Conservation (phyloP, 2,329 filamentous ascomycete genomes). For the Curvularia sp. region DNA sequence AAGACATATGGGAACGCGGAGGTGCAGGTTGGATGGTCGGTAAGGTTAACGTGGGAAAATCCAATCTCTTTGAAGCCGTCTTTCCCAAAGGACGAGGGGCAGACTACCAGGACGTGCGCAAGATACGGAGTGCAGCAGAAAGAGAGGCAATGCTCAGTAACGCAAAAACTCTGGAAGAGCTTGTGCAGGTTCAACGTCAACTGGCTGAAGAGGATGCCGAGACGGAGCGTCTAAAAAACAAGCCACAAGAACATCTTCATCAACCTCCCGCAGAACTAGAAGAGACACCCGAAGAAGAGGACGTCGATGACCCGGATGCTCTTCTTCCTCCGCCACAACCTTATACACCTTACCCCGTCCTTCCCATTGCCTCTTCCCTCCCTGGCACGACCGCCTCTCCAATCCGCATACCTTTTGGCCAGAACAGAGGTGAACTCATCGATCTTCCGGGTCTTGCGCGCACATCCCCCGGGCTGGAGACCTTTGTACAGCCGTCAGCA, state of each 20-base stretch:
- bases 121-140: constrained; percentile 44
- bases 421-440: constrained; percentile 85
- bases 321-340: constrained; percentile 78
- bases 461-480: constrained; percentile 67
- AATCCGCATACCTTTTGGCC: constrained; percentile 89
- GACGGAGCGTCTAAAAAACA: constrained; percentile 29
- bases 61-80: constrained; percentile 83
- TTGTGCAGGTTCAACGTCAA: constrained; percentile 34
- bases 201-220: constrained; percentile 46
- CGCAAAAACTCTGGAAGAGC: constrained; percentile 38
- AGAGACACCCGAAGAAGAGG: constrained; percentile 32
- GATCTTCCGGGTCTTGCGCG: constrained; percentile 88
- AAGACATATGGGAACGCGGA: constrained; percentile 82
- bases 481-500: constrained; percentile 71
- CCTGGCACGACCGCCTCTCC: constrained; percentile 95
- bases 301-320: constrained; percentile 43
- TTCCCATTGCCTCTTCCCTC: constrained; percentile 85
- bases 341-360: constrained; percentile 77
- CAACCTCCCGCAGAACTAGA: constrained; percentile 29
- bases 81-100: constrained; percentile 72
- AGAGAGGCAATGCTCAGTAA: constrained; percentile 40
- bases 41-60: constrained; percentile 98
- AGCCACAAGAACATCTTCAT: constrained; percentile 28
- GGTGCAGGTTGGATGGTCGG: constrained; percentile 95
- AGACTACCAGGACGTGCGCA: constrained; percentile 47